Conservation (phyloP, 2,329 filamentous ascomycete genomes). For the Bipolaris sorokiniana region DNA sequence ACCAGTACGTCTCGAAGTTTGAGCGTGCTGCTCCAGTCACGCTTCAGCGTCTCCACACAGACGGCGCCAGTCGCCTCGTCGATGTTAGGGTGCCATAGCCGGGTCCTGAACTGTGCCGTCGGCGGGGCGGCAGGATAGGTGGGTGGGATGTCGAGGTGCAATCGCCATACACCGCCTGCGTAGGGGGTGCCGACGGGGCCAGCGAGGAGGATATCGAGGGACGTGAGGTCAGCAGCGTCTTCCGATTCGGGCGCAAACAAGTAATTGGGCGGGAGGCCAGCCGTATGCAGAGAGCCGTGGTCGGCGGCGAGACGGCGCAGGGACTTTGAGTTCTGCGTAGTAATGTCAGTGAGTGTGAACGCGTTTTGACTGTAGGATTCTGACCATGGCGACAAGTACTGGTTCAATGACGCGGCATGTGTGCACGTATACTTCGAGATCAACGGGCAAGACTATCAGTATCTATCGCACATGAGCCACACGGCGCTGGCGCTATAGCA, state of each 20-base stretch:
- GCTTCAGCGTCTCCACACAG: constrained; percentile 69
- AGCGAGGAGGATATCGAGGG: constrained; percentile 63
- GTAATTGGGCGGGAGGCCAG: constrained; percentile 66
- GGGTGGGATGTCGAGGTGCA: constrained; percentile 65
- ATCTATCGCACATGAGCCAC: neutral
- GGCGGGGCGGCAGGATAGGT: constrained; percentile 61
- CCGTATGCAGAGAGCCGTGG: constrained; percentile 62
- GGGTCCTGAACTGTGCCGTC: constrained; percentile 65
- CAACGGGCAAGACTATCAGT: no score
- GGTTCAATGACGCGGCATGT: neutral
- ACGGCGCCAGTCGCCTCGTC: constrained; percentile 67
- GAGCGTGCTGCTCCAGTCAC: constrained; percentile 65
- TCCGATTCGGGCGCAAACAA: constrained; percentile 57
- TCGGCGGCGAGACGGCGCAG: constrained; percentile 66
- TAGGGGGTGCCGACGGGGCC: constrained; percentile 67
- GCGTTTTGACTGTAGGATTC: neutral
- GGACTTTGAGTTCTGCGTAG: constrained; percentile 54
- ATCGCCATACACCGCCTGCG: constrained; percentile 62
- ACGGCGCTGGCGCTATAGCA: neutral
- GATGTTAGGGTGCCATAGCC: constrained; percentile 70
- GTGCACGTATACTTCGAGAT: neutral
- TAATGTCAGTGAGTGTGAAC: constrained; percentile 7
- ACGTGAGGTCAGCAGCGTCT: constrained; percentile 60
- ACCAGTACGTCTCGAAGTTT: constrained; percentile 65
- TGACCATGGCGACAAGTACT: constrained; percentile 19